These are phyloP conservation scores for Erodium trifolium DNA, from an alignment of 441 rosid species.

Conservation along the genomic window DNA sequence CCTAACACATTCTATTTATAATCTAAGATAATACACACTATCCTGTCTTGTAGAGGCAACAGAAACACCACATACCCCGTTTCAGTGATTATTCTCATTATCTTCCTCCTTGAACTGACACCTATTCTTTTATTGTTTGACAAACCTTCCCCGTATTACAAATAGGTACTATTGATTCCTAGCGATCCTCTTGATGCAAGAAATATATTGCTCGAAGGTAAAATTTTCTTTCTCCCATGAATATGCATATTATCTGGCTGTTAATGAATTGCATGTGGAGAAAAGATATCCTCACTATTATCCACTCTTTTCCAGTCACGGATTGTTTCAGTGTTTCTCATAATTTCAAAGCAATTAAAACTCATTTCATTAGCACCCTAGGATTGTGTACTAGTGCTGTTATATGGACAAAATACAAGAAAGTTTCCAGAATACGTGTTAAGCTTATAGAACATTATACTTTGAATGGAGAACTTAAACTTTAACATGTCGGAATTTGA, in stretches of 20 bases:
- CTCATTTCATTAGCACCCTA: background rate
- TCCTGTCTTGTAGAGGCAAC: background rate
- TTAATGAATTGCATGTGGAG: background rate
- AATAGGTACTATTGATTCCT: conserved; percentile 73
- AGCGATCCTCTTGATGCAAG: conserved; percentile 87
- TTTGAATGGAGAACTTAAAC: too few relatives aligned
- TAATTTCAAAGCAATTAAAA: background rate
- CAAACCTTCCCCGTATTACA: conserved; percentile 6
- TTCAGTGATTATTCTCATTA: conserved; percentile 9
- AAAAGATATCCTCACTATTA: too few relatives aligned
- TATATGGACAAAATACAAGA: background rate
- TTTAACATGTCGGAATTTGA: too few relatives aligned
- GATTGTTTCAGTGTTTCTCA: conserved; percentile 8
- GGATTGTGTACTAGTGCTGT: background rate
- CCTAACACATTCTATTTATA: background rate
- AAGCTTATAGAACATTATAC: background rate
- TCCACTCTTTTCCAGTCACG: background rate
- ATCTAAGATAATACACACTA: background rate
- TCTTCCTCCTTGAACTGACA: conserved; percentile 4
- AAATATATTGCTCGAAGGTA: conserved; percentile 97
- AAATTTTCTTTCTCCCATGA: conserved; percentile 5
- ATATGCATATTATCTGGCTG: conserved; percentile 4
- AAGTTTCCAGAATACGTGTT: background rate
- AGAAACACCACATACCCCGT: background rate
- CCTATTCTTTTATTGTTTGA: background rate